Conservation (phyloP, 2,329 filamentous ascomycete genomes). For the Alternaria viburni region DNA sequence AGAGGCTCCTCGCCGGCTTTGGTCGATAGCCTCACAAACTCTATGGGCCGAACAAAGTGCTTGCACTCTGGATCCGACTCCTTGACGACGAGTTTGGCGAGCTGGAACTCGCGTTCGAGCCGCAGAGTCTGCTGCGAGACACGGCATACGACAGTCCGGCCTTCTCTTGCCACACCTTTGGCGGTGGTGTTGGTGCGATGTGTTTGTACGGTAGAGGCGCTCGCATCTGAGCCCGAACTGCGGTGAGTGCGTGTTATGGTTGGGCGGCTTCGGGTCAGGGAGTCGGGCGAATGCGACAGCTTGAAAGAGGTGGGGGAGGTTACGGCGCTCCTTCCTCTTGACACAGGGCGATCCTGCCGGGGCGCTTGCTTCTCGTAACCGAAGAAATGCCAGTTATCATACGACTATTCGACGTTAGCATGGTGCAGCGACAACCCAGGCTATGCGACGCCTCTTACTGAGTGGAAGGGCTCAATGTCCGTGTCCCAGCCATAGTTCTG, state of each 20-base stretch:
- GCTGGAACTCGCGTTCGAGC: slow-evolving; percentile 86
- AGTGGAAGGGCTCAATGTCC: slow-evolving; percentile 56
- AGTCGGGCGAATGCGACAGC: slow-evolving; percentile 39
- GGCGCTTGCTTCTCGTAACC: slow-evolving; percentile 41
- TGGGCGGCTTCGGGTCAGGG: slow-evolving; percentile 28
- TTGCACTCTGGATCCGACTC: slow-evolving; percentile 74
- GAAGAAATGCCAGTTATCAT: slow-evolving; percentile 80
- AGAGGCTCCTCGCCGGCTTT: slow-evolving; percentile 75
- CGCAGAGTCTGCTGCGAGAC: slow-evolving; percentile 82
- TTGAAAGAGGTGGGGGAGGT: slow-evolving; percentile 32
- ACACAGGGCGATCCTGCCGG: slow-evolving; percentile 26
- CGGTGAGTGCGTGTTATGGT: slow-evolving; percentile 35
- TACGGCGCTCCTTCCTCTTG: slow-evolving; percentile 33
- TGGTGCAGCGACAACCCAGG: not conserved
- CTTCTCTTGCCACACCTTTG: slow-evolving; percentile 50
- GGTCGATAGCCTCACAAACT: slow-evolving; percentile 74
- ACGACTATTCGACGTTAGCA: slow-evolving; percentile 60
- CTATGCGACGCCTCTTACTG: slow-evolving; percentile 36
- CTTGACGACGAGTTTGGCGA: slow-evolving; percentile 73
- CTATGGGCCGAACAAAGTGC: slow-evolving; percentile 81
- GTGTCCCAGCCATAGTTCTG: slow-evolving; percentile 49
- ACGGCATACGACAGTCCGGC: slow-evolving; percentile 73
- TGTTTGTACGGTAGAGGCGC: slow-evolving; percentile 51
- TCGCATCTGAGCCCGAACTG: slow-evolving; percentile 46
- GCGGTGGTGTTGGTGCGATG: slow-evolving; percentile 56